Conservation (phyloP, 2,329 filamentous ascomycete genomes). For the Calonectria pteridis region DNA sequence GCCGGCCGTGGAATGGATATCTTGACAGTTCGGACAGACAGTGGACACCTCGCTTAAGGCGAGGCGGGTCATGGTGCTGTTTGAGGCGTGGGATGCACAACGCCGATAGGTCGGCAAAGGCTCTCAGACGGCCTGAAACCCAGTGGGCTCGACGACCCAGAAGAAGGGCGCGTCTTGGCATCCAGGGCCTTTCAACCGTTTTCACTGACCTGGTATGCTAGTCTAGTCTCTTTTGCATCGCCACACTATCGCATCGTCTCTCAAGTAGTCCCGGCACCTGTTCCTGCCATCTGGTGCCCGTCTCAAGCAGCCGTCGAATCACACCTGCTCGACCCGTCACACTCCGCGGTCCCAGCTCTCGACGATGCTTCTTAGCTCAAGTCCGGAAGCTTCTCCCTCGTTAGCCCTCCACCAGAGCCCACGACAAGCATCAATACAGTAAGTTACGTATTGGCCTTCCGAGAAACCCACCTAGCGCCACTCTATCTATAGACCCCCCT, state of each 20-base stretch:
- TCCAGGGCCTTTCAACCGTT: conserved; percentile 8
- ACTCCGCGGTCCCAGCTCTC: conserved; percentile 18
- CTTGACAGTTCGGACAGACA: conserved; percentile 11
- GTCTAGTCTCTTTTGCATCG: background rate
- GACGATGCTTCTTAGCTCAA: conserved; percentile 8
- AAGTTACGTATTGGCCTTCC: background rate
- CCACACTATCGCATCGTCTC: conserved; percentile 3
- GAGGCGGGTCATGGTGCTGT: conserved; percentile 40
- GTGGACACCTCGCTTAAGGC: conserved; percentile 44
- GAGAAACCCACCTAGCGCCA: conserved; percentile 20
- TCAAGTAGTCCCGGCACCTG: background rate
- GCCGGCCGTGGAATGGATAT: conserved; percentile 3
- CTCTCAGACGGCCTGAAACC: conserved; percentile 45
- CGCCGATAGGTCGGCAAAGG: conserved; percentile 36
- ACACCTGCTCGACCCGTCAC: conserved; percentile 14
- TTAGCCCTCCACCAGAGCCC: conserved; percentile 2
- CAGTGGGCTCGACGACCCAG: conserved; percentile 36
- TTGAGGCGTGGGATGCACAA: conserved; percentile 36
- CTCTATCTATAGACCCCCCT: conserved; percentile 28
- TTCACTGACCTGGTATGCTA: background rate
- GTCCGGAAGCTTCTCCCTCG: background rate
- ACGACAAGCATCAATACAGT: conserved; percentile 2
- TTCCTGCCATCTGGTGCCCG: conserved; percentile 2
- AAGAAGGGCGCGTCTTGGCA: conserved; percentile 27
- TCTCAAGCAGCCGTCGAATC: conserved; percentile 18